A percentile compares a stretch with the other conserved stretches of the same genome.
Conservation (phyloP, 257 asterid species). For the Jacaranda mimosifolia region DNA sequence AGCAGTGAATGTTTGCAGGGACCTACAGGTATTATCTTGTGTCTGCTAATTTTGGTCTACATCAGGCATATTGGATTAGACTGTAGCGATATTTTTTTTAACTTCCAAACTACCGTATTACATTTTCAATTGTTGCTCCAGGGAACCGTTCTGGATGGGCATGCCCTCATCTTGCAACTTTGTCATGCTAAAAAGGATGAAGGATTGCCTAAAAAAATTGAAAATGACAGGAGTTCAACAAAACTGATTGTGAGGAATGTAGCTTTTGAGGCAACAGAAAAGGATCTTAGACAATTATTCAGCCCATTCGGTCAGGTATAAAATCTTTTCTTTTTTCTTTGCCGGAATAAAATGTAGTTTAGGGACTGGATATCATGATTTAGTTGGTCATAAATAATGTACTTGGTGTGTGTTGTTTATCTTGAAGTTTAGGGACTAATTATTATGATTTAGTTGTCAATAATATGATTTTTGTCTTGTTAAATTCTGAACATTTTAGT, state of each 20-base stretch:
- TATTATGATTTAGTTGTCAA: no score
- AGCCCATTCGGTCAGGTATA: constrained; percentile 92
- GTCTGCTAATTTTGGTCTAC: not conserved
- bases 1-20: constrained; percentile 76
- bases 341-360: not conserved
- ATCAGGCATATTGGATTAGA: not conserved
- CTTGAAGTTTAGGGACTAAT: no score
- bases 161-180: constrained; percentile 87
- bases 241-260: constrained; percentile 91
- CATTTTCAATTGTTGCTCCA: constrained; percentile 41
- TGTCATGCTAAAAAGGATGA: constrained; percentile 80
- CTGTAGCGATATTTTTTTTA: constrained; percentile 4
- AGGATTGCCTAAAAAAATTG: constrained; percentile 49
- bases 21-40: constrained; percentile 64
- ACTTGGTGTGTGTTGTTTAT: no score
- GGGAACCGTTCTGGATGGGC: constrained; percentile 96
- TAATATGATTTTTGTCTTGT: constrained; percentile 5
- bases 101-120: constrained; percentile 10
- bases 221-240: constrained; percentile 75
- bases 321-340: constrained; percentile 16
- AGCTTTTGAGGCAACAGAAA: constrained; percentile 95
- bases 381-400: no score
- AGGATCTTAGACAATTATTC: constrained; percentile 87
- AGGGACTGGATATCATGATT: no score
- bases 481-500: not conserved